phyloP scores from a whole-genome alignment of 1,284 basidiomycete species.

The Fomitopsis betulina region DNA sequence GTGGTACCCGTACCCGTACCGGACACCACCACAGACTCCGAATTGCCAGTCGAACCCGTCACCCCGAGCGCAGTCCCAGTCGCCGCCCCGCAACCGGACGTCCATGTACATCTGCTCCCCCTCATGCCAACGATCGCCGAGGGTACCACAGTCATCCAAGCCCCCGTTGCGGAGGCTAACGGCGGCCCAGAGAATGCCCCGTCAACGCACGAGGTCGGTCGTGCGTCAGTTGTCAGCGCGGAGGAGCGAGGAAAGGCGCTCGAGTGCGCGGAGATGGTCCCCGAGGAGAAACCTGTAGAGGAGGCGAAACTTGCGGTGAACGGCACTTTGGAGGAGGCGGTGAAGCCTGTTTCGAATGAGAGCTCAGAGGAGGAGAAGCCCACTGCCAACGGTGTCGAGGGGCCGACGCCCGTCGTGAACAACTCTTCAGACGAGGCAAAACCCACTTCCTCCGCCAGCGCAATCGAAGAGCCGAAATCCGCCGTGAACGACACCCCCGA shows the following conservation, averaged over 20 bases:
- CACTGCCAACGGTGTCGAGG: neutral
- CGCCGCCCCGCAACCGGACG: constrained; percentile 8
- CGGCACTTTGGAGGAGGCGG: constrained; percentile 4
- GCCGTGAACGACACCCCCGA: constrained; percentile 12
- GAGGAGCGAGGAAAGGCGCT: neutral
- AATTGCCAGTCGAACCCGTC: constrained; percentile 4
- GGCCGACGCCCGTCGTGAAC: constrained; percentile 4
- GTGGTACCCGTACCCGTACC: constrained; percentile 1
- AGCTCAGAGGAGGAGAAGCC: neutral
- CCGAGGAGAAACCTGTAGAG: neutral
- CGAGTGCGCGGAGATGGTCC: neutral
- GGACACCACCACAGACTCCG: neutral
- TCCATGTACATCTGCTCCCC: constrained; percentile 15
- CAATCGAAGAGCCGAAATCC: constrained; percentile 2
- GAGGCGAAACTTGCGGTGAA: constrained; percentile 4
- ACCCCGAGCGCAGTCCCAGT: constrained; percentile 7
- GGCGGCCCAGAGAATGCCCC: constrained; percentile 1
- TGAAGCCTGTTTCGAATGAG: neutral
- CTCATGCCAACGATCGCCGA: constrained; percentile 15
- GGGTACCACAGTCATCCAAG: constrained; percentile 10
- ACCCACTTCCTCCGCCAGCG: constrained; percentile 15
- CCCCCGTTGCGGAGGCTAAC: constrained; percentile 2
- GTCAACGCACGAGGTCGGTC: constrained; percentile 16
- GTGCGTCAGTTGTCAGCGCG: constrained; percentile 5
- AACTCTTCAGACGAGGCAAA: constrained; percentile 7